Evolutionary conservation across 306 rosid genomes (phyloP), one percentile per base, ranked within the genome.

Genomic region (Prunus davidiana): DNA sequence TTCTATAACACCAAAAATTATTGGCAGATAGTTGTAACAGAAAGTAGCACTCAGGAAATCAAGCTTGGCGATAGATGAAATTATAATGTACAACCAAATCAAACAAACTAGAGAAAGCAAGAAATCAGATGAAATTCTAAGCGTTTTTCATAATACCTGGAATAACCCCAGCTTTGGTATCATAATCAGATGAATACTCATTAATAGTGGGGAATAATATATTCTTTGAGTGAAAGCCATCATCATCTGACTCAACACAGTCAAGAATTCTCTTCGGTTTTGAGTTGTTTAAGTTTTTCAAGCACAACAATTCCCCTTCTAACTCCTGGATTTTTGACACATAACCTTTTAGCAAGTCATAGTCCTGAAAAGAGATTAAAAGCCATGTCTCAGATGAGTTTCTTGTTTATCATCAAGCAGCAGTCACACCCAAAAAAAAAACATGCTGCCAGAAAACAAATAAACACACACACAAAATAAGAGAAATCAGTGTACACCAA

Each of bases 301-400:
- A 22, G 64, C 73, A 82, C 71, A 76, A 45, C 63, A 96, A 52
- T 73, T 96, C 96, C 14, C 81, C 88, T 82, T 96, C 99, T 67
- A 96, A 78, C 72, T 89, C 90, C 74, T 96, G 97, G 78, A 96
- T 92, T 74, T 84, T 96, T 30, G 93, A 89, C 27, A 86, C 91
- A 64, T 96, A 92, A 63, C 86, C 82, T 76, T 86, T 91, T 34
- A 96, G 65, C 80, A 91, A 79, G 76, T 88, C 93, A 88, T 80
- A 86, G 69, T 92, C 97, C 99, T 96, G 85, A 66, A 82, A 77
- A 57, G 20, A 15, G 72, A 25, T 69, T 18, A 58, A 79, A 62
- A 75, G 6, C 32, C 58, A 71, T 16, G 65, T 47, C 64, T 73
- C 34, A 64, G 56, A 3, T 63, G 63, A 74, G 73, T 41, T 61